Percentiles rank a stretch among this genome's conserved stretches.
These are phyloP conservation scores for Clonostachys chloroleuca DNA, from an alignment of 2,329 filamentous ascomycete species.

Conservation along the genomic window DNA sequence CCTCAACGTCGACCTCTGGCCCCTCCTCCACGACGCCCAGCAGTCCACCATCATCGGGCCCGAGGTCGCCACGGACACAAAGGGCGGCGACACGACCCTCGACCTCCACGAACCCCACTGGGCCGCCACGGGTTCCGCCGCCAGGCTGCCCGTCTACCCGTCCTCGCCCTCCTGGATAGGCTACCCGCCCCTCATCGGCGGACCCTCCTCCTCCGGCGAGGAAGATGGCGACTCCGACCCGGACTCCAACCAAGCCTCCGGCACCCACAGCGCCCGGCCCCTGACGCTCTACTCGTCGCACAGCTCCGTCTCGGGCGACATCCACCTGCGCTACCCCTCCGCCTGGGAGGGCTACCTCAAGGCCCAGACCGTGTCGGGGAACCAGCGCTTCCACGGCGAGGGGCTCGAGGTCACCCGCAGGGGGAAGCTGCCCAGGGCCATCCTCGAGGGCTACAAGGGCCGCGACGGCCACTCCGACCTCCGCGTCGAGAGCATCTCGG, in stretches of 20 bases:
- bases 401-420: conserved; percentile 30
- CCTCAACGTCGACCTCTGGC: conserved; percentile 32
- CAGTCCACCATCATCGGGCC: conserved; percentile 37
- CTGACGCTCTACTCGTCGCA: conserved; percentile 33
- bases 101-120: conserved; percentile 38
- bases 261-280: conserved; percentile 5
- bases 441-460: conserved; percentile 35
- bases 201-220: neutral
- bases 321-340: conserved; percentile 38
- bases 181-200: neutral
- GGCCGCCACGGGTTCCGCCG: conserved; percentile 13
- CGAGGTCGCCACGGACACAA: conserved; percentile 28
- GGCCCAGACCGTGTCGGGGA: conserved; percentile 32
- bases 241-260: neutral
- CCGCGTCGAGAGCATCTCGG: conserved; percentile 20
- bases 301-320: conserved; percentile 34
- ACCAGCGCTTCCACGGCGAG: conserved; percentile 30
- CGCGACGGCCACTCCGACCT: conserved; percentile 21
- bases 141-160: neutral
- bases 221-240: too few relatives aligned
- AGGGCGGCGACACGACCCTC: conserved; percentile 34
- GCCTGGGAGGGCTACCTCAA: conserved; percentile 43
- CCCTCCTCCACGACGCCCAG: conserved; percentile 33
- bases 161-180: neutral
- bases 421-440: conserved; percentile 22